Base-by-base conservation (phyloP, 495 filamentous ascomycete species). In the Tuber indicum region DNA sequence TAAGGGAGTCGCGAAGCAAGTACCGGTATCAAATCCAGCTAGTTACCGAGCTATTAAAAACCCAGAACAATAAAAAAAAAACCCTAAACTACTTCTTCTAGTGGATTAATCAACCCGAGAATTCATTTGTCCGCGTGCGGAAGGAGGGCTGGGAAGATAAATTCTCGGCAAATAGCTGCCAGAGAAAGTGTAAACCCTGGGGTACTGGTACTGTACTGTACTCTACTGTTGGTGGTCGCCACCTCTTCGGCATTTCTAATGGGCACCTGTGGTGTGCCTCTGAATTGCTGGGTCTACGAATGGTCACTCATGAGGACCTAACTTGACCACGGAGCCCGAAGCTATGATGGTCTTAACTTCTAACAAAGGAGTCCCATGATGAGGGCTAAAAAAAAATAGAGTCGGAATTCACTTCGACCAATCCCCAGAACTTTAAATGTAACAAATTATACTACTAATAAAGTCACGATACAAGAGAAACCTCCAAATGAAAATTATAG, bases 31-130 rank as follows among this genome's bases (percentile, higher is more conserved):
- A 66, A 66, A 66, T 36, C 58, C 5, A 66, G 26, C 58, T 66
- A 66, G 58, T 36, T 66, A 66, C 58, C 58, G 58, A 16, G 26
- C 58, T 66, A 66, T 66, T 66, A 66, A 66, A 66, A 66, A 66
- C 58, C 36, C 58, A 7, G 58, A 36, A 66, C 58, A 66, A 32
- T 7, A 16, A 66, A 23, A 16, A 66, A 23, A 17, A 66, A 66
- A 19, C 26, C 14, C 58, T 66, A 32, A n/a, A 32, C 58, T 66
- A 36, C n/a, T 32, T 3, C 58, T 66, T 3, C 58, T 66, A 14
- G 58, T 36, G 14, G 58, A 36, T 66, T 66, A 66, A 66, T 66
- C 58, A 66, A 36, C 58, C 58, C 26, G 26, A 36, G 58, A 36
- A 66, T 36, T 26, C 58, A 36, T 66, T 66, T 17, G 58, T 36